Percentiles rank a stretch among this genome's conserved stretches.
Evolutionary conservation across 2,329 filamentous ascomycete genomes (phyloP).

Genomic region (Dothistroma pini): DNA sequence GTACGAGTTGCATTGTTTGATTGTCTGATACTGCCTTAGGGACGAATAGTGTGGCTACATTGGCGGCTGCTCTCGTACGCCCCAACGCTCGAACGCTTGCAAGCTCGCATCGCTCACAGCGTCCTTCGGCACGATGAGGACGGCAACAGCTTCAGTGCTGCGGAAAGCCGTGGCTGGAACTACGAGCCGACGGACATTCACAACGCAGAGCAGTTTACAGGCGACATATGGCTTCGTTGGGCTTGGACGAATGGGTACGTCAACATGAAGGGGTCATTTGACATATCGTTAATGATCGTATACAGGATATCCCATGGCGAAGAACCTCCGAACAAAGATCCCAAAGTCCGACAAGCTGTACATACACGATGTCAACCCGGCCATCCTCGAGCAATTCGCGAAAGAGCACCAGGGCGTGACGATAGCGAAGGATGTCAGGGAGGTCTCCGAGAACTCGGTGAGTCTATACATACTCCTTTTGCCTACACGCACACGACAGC

Average conservation of each 20-base stretch:
- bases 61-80: too few relatives aligned
- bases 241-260: constrained; percentile 50
- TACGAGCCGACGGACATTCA: constrained; percentile 40
- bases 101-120: not conserved
- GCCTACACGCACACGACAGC: constrained; percentile 18
- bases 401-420: constrained; percentile 52
- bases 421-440: constrained; percentile 55
- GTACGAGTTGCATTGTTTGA: not conserved
- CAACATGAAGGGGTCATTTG: constrained; percentile 13
- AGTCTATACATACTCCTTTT: constrained; percentile 33
- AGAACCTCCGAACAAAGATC: constrained; percentile 65
- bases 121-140: not conserved
- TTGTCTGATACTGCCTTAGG: not conserved
- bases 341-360: constrained; percentile 59
- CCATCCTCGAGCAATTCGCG: constrained; percentile 54
- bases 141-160: constrained; percentile 2
- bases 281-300: constrained; percentile 13
- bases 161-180: not conserved
- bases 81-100: not conserved
- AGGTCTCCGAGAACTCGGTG: constrained; percentile 66
- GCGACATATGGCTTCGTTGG: constrained; percentile 51
- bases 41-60: not conserved
- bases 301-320: constrained; percentile 68
- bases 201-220: constrained; percentile 40
- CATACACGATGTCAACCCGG: constrained; percentile 63